Conservation (phyloP, 2,329 filamentous ascomycete species). For the Nothophaeocryptopus gaeumannii region DNA sequence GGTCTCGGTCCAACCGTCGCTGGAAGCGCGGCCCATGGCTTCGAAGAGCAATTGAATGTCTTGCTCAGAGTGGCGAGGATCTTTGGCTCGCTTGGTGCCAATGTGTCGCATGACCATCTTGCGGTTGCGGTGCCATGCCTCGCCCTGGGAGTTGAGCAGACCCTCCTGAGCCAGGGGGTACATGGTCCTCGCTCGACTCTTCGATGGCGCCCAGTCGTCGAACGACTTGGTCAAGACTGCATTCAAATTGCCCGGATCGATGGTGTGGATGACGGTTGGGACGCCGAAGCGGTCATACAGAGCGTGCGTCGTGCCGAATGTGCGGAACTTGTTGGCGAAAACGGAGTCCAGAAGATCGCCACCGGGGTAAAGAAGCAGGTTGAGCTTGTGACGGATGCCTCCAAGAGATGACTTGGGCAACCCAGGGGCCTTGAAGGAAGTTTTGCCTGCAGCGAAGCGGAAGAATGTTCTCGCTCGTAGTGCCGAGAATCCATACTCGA, state of each 20-base stretch:
- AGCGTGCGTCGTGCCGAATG: constrained; percentile 21
- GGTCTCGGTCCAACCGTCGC: constrained; percentile 24
- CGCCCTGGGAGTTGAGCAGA: constrained; percentile 21
- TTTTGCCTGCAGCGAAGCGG: too few relatives aligned
- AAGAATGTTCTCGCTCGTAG: too few relatives aligned
- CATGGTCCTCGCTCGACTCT: constrained; percentile 18
- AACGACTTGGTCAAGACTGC: constrained; percentile 17
- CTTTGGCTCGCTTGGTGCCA: constrained; percentile 18
- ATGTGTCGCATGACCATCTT: constrained; percentile 24
- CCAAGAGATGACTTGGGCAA: constrained; percentile 15
- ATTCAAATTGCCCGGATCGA: constrained; percentile 22
- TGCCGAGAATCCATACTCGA: too few relatives aligned
- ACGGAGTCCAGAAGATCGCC: constrained; percentile 22
- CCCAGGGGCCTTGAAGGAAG: neutral
- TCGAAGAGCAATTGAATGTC: constrained; percentile 20
- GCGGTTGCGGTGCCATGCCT: constrained; percentile 21
- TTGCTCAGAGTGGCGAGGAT: constrained; percentile 15
- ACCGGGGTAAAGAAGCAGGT: constrained; percentile 14
- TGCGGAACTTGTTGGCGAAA: constrained; percentile 19
- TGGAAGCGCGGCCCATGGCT: constrained; percentile 12
- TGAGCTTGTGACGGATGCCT: constrained; percentile 21
- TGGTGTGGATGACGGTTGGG: constrained; percentile 21
- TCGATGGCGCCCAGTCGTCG: constrained; percentile 18
- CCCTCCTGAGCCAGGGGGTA: constrained; percentile 23
- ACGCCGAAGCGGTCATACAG: constrained; percentile 15